Evolutionary conservation across 2,329 filamentous ascomycete species (phyloP).

Genomic region (Xylariomycetidae sp.): DNA sequence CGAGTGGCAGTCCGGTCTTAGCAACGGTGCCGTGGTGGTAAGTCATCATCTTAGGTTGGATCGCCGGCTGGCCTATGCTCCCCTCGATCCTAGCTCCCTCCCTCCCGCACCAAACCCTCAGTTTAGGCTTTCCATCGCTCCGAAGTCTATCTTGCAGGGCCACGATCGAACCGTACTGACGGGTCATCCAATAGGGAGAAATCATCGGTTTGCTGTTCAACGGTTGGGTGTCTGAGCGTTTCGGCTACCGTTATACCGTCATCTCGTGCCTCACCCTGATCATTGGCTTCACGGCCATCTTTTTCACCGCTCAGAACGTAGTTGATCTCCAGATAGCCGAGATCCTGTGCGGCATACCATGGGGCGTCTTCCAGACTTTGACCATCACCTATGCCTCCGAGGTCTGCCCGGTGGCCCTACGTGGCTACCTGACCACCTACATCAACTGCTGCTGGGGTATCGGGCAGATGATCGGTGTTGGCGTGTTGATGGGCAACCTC

Average conservation of each 20-base stretch:
- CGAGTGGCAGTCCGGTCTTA: conserved; percentile 56
- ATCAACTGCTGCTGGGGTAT: conserved; percentile 74
- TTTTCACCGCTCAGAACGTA: conserved; percentile 59
- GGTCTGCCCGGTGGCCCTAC: conserved; percentile 65
- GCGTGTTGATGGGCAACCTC: conserved; percentile 65
- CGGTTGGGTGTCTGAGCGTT: conserved; percentile 59
- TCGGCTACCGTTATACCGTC: conserved; percentile 61
- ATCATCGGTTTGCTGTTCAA: conserved; percentile 62
- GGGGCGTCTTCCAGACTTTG: conserved; percentile 54
- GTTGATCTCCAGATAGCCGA: conserved; percentile 54
- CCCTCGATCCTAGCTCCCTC: background rate
- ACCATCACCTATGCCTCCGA: conserved; percentile 64
- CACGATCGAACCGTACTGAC: no score
- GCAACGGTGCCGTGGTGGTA: conserved; percentile 37
- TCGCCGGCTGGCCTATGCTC: background rate
- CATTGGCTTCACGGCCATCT: conserved; percentile 54
- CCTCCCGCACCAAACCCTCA: background rate
- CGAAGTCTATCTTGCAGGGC: background rate
- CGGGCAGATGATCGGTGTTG: conserved; percentile 68
- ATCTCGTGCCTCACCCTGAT: conserved; percentile 49
- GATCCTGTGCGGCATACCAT: conserved; percentile 57
- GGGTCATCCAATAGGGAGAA: conserved; percentile 39
- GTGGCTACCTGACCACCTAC: conserved; percentile 63
- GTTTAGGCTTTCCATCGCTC: background rate
- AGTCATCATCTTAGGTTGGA: conserved; percentile 8